Conservation (phyloP, 2,329 filamentous ascomycete genomes). For the Colletotrichum tofieldiae region DNA sequence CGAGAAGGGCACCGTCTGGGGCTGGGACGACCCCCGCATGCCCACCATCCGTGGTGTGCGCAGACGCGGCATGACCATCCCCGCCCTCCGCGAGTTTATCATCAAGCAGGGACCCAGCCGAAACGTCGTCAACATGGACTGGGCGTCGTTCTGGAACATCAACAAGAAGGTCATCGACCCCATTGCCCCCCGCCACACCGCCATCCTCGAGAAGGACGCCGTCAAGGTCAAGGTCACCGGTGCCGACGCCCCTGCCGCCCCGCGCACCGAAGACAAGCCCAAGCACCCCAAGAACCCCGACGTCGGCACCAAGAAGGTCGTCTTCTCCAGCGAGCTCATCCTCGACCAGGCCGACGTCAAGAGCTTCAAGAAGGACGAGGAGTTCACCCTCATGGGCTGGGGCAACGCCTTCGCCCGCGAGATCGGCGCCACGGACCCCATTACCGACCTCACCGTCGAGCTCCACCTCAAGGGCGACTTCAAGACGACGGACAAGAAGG, state of each 20-base stretch:
- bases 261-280: constrained; percentile 81
- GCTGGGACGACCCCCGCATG: constrained; percentile 92
- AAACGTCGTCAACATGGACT: constrained; percentile 88
- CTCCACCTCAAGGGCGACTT: constrained; percentile 95
- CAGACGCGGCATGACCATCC: constrained; percentile 83
- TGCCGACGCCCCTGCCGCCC: constrained; percentile 74
- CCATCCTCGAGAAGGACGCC: constrained; percentile 78
- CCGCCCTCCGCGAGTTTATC: constrained; percentile 87
- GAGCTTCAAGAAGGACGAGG: constrained; percentile 86
- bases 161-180: constrained; percentile 91
- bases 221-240: constrained; percentile 81
- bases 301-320: constrained; percentile 88
- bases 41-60: constrained; percentile 86
- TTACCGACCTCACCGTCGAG: constrained; percentile 83
- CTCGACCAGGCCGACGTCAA: constrained; percentile 91
- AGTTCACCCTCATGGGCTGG: constrained; percentile 98
- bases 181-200: constrained; percentile 80
- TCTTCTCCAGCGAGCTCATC: constrained; percentile 81
- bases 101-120: constrained; percentile 87
- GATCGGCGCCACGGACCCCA: constrained; percentile 70
- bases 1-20: constrained; percentile 81
- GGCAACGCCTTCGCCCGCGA: constrained; percentile 87
- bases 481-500: constrained; percentile 96
- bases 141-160: constrained; percentile 80
- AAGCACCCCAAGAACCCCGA: constrained; percentile 92